These are phyloP conservation scores for Phytopythium chamaehyphon DNA, from an alignment of 352 stramenopile species.

Conservation along the genomic window DNA sequence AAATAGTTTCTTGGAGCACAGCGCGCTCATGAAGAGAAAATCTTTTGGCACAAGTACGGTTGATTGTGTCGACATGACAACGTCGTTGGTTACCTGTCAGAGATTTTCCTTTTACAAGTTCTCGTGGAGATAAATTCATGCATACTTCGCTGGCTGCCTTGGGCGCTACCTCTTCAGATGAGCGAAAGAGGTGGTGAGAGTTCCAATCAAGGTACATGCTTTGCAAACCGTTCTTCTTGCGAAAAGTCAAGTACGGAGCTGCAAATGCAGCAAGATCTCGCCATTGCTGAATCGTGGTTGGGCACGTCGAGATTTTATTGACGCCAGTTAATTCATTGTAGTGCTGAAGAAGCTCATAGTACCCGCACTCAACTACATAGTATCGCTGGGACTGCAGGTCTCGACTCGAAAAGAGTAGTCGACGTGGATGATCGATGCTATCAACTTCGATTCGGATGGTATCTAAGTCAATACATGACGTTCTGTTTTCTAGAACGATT, in stretches of 20 bases:
- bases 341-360: conserved; percentile 16
- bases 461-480: conserved; percentile 17
- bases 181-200: too few relatives aligned
- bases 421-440: conserved; percentile 24
- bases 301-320: background rate
- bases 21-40: background rate
- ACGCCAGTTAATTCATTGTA: too few relatives aligned
- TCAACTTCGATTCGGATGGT: conserved; percentile 45
- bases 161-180: too few relatives aligned
- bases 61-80: too few relatives aligned
- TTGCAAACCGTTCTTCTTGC: conserved; percentile 25
- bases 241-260: conserved; percentile 23
- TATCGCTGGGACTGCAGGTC: conserved; percentile 39
- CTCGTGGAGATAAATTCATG: too few relatives aligned
- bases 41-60: too few relatives aligned
- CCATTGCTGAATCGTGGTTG: conserved; percentile 20
- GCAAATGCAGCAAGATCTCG: conserved; percentile 14
- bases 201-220: conserved; percentile 7
- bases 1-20: background rate
- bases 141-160: too few relatives aligned
- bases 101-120: too few relatives aligned
- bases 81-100: too few relatives aligned
- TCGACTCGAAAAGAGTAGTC: conserved; percentile 49
- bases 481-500: background rate
- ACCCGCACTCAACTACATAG: conserved; percentile 47